A percentile compares a stretch with the other conserved stretches of the same genome.
phyloP scores from a whole-genome alignment of 106 monocot species.

The Alisma plantagoaquatica region DNA sequence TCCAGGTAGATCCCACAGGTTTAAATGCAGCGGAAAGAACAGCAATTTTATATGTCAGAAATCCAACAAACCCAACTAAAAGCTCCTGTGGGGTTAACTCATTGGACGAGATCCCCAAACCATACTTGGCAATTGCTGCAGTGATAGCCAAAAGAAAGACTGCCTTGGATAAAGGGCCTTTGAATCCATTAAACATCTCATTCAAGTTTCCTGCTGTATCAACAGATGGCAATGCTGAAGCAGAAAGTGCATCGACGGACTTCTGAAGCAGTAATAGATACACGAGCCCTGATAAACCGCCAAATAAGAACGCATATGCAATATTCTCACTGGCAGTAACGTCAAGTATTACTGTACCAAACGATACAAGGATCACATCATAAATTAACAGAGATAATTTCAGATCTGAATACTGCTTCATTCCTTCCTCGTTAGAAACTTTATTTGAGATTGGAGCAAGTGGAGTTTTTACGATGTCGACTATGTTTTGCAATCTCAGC shows the following conservation, averaged over 20 bases:
- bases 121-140: slow-evolving; percentile 26
- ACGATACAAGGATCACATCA: slow-evolving; percentile 37
- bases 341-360: too few relatives aligned
- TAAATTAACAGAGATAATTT: slow-evolving; percentile 75
- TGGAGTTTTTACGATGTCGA: slow-evolving; percentile 6
- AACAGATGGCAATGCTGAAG: too few relatives aligned
- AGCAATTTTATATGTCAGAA: slow-evolving; percentile 62
- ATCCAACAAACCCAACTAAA: slow-evolving; percentile 50
- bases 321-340: too few relatives aligned
- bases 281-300: too few relatives aligned
- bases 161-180: slow-evolving; percentile 33
- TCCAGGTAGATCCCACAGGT: too few relatives aligned
- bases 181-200: too few relatives aligned
- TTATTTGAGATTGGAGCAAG: not conserved
- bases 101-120: slow-evolving; percentile 17
- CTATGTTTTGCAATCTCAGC: slow-evolving; percentile 6
- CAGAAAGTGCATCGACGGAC: too few relatives aligned
- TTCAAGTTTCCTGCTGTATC: too few relatives aligned
- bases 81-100: slow-evolving; percentile 40
- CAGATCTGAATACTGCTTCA: slow-evolving; percentile 79
- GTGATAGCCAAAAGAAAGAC: slow-evolving; percentile 19
- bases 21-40: slow-evolving; percentile 64
- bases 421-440: slow-evolving; percentile 43
- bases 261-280: too few relatives aligned
- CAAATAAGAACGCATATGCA: too few relatives aligned